Base-by-base conservation (phyloP, 2,329 filamentous ascomycete species). In the Ophiostoma pallidulum region DNA sequence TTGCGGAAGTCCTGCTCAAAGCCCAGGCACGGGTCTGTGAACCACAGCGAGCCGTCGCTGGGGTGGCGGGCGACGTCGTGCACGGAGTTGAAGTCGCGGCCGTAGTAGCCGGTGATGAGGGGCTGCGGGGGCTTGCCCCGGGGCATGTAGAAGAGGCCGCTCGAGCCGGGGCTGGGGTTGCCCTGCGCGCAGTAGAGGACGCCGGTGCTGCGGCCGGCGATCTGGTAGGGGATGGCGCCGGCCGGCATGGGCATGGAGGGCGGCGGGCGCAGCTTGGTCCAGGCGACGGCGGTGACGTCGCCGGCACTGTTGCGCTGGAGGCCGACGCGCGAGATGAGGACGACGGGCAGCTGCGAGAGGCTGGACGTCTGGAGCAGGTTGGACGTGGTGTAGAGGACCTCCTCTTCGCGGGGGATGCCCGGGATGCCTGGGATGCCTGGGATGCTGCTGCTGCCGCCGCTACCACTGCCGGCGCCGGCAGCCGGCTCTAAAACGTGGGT, bases 151-250 rank as follows among this genome's bases (percentile, higher is more conserved):
- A 57, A 53, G 5, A 69, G 47, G 0, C 67, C 67, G 8, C 83
- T 56, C 2, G 56, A 50, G 14, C 52, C 51, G 12, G 51, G 40
- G 2, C 29, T 14, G 3, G 51, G 32, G 36, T 37, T 53, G 19
- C 58, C 58, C 41, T 61, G 59, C 3, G 57, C 55, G 45, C 57
- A 58, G 42, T 57, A 60, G 4, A 60, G 49, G 5, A 58, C 46
- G 32, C 54, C 57, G 18, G 9, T 18, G 22, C 79, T 52, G 83
- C 18, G n/a, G 12, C 44, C 45, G 18, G 14, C 28, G 13, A 24
- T 36, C 18, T 36, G 7, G 51, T 78, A 73, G 53, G 78, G 74
- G 5, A 74, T 54, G 14, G 75, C 76, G 20, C 84, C 84, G 57
- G 91, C 87, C 2, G 70, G 71, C 66, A 72, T 71, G 10, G 66